Percentiles rank a stretch among this genome's conserved stretches.
phyloP scores from a whole-genome alignment of 805 yeast genomes.

The Candida peoriensis region DNA sequence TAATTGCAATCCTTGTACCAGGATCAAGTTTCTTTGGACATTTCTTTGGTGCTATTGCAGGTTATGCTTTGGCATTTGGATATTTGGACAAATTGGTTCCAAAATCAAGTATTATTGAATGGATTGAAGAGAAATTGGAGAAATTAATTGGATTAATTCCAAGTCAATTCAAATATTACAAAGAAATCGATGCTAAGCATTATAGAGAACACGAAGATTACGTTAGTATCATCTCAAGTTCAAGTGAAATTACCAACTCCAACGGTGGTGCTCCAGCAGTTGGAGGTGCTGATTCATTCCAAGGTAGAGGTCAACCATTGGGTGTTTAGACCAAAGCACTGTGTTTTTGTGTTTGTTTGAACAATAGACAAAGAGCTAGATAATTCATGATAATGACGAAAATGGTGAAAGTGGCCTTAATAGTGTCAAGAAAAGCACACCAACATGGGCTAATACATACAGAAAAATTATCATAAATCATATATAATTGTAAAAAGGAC shows the following conservation, averaged over 20 bases:
- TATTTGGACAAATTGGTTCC: constrained; percentile 56
- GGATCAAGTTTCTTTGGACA: constrained; percentile 73
- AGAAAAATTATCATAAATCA: too few relatives aligned
- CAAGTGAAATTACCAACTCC: constrained; percentile 1
- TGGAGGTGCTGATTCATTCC: constrained; percentile 9
- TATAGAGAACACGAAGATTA: constrained; percentile 30
- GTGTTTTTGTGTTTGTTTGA: too few relatives aligned
- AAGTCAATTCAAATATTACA: constrained; percentile 46
- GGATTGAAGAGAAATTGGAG: constrained; percentile 55
- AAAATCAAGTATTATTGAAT: constrained; percentile 56
- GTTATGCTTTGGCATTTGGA: constrained; percentile 57
- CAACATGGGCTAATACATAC: too few relatives aligned
- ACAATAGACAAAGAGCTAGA: too few relatives aligned
- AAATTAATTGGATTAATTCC: constrained; percentile 50
- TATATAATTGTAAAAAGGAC: too few relatives aligned
- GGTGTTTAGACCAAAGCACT: constrained; percentile 13
- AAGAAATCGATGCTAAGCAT: constrained; percentile 54
- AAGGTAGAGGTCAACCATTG: constrained; percentile 21
- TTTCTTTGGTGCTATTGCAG: constrained; percentile 58
- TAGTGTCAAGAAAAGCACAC: too few relatives aligned
- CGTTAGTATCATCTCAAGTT: constrained; percentile 23
- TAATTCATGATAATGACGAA: too few relatives aligned
- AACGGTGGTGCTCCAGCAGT: constrained; percentile 5
- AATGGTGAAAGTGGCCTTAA: too few relatives aligned
- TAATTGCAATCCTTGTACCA: constrained; percentile 52